Evolutionary conservation across 768 basidiomycete species (phyloP).

Genomic region (Amyloporia xantha): DNA sequence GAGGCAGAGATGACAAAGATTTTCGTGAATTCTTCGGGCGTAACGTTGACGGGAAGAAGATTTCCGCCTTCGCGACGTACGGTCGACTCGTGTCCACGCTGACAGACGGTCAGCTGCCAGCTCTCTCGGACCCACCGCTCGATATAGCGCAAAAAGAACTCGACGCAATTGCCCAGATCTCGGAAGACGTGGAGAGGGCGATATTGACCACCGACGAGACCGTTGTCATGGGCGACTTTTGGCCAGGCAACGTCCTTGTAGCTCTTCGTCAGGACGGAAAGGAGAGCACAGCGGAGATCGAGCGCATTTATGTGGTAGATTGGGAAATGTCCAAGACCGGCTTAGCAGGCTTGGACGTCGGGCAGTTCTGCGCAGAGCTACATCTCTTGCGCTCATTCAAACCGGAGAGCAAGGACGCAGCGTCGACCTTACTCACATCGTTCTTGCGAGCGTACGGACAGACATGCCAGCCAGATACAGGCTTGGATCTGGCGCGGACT

Average conservation of each 20-base stretch:
- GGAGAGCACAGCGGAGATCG: constrained; percentile 22
- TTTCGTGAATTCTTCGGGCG: constrained; percentile 33
- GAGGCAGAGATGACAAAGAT: constrained; percentile 28
- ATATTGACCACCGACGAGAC: constrained; percentile 28
- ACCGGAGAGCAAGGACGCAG: constrained; percentile 31
- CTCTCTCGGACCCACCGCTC: constrained; percentile 35
- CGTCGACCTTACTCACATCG: constrained; percentile 30
- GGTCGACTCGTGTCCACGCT: constrained; percentile 32
- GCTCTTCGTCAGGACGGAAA: constrained; percentile 23
- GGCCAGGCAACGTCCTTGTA: constrained; percentile 66
- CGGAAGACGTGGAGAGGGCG: constrained; percentile 21
- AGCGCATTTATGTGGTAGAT: constrained; percentile 46
- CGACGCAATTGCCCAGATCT: constrained; percentile 27
- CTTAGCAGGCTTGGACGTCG: constrained; percentile 51
- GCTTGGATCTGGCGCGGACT: constrained; percentile 22
- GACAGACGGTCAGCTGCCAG: constrained; percentile 2
- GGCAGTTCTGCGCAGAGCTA: constrained; percentile 60
- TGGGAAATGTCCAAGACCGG: constrained; percentile 62
- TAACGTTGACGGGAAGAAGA: constrained; percentile 33
- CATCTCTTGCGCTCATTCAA: constrained; percentile 43
- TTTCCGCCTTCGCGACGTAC: constrained; percentile 38
- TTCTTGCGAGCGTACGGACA: constrained; percentile 43
- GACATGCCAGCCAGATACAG: constrained; percentile 12
- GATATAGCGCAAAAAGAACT: constrained; percentile 32
- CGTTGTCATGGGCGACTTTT: constrained; percentile 61